Evolutionary conservation across 805 yeast species (phyloP).

Genomic region (Saccharomycopsis oosterbeekiorum): DNA sequence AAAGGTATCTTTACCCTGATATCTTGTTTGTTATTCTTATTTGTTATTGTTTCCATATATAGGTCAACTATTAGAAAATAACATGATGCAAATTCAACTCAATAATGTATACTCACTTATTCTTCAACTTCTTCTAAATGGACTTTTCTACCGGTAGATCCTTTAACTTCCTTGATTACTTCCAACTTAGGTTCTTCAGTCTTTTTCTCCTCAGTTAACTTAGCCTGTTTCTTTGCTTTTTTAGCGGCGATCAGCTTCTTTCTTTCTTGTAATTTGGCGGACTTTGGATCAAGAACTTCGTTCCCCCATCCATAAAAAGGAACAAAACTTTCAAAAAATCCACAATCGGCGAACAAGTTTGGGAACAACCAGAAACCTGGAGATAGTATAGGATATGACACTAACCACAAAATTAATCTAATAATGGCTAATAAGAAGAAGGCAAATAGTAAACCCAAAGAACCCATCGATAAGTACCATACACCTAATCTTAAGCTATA

Average conservation of each 20-base stretch:
- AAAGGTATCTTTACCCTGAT: background rate
- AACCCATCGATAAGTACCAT: slow-evolving; percentile 77
- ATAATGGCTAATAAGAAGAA: slow-evolving; percentile 74
- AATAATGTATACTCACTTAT: background rate
- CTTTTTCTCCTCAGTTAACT: slow-evolving; percentile 8
- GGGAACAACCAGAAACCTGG: slow-evolving; percentile 96
- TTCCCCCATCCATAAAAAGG: slow-evolving; percentile 86
- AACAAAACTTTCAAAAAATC: slow-evolving; percentile 81
- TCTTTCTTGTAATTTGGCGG: slow-evolving; percentile 13
- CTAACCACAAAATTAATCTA: slow-evolving; percentile 57
- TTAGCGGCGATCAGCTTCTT: slow-evolving; percentile 26
- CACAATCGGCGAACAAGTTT: slow-evolving; percentile 90
- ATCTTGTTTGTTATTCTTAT: background rate
- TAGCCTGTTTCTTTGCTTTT: slow-evolving; percentile 20
- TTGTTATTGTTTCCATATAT: background rate
- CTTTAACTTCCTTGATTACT: slow-evolving; percentile 8
- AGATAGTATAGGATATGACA: slow-evolving; percentile 47
- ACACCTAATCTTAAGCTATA: slow-evolving; percentile 77
- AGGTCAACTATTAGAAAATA: background rate
- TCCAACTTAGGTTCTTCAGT: slow-evolving; percentile 1
- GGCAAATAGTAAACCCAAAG: slow-evolving; percentile 60
- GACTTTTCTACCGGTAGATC: slow-evolving; percentile 23
- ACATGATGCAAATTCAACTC: background rate
- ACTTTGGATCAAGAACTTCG: slow-evolving; percentile 16
- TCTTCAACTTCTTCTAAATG: slow-evolving; percentile 26